phyloP scores from a whole-genome alignment of 1,139 yeast species.

The Saccharomyces hybrid region DNA sequence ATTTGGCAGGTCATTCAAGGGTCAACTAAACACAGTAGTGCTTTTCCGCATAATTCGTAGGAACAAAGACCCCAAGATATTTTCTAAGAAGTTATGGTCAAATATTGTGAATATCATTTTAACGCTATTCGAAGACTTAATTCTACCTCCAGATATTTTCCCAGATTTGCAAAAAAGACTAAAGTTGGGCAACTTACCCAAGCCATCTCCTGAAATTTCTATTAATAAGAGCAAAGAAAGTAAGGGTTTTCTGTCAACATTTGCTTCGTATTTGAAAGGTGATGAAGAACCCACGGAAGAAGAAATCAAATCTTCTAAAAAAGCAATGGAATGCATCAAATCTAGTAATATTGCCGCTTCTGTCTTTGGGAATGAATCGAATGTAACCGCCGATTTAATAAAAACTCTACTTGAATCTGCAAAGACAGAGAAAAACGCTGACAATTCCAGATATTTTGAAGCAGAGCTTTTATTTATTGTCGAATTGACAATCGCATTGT shows the following conservation, averaged over 20 bases:
- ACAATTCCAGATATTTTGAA: conserved; percentile 6
- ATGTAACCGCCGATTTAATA: conserved; percentile 2
- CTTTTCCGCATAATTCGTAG: conserved; percentile 68
- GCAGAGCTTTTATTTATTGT: conserved; percentile 3
- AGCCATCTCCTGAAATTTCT: conserved; percentile 57
- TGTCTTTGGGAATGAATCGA: conserved; percentile 5
- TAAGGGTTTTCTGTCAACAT: conserved; percentile 77
- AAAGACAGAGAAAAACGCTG: background rate
- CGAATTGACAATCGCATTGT: conserved; percentile 33
- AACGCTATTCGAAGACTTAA: conserved; percentile 63
- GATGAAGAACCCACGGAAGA: conserved; percentile 93
- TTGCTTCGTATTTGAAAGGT: conserved; percentile 87
- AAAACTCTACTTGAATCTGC: conserved; percentile 1
- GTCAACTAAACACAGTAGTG: conserved; percentile 82
- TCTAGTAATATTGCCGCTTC: conserved; percentile 4
- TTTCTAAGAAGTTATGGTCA: conserved; percentile 47
- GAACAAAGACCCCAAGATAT: conserved; percentile 33
- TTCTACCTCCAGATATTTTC: conserved; percentile 62
- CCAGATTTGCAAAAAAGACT: conserved; percentile 54
- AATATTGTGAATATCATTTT: conserved; percentile 53
- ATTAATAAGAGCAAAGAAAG: conserved; percentile 54
- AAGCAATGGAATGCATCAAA: conserved; percentile 41
- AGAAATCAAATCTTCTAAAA: conserved; percentile 78
- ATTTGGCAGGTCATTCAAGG: conserved; percentile 86
- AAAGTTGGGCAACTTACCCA: conserved; percentile 46